Conservation (phyloP, 495 filamentous ascomycete species). For the Xylaria sp. region DNA sequence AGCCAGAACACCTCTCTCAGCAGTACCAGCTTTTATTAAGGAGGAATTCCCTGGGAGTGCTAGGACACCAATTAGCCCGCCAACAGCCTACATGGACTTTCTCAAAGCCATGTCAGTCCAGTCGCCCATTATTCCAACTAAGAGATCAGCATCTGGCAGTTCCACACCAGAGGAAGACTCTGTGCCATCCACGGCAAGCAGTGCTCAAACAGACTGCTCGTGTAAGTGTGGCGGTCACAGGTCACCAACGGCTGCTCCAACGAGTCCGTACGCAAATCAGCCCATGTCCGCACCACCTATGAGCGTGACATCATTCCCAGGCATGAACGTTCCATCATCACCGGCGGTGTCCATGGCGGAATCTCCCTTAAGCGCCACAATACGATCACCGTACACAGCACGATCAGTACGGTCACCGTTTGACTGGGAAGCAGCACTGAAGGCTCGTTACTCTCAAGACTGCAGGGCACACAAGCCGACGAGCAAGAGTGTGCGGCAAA, state of each 20-base stretch:
- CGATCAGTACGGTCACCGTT: conserved; percentile 63
- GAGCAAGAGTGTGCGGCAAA: conserved; percentile 59
- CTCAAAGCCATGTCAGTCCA: conserved; percentile 70
- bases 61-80: conserved; percentile 92
- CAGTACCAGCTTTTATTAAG: conserved; percentile 54
- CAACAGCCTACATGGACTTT: conserved; percentile 89
- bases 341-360: conserved; percentile 59
- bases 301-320: conserved; percentile 52
- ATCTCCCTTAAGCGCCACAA: conserved; percentile 52
- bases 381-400: conserved; percentile 58
- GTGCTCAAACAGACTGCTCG: conserved; percentile 58
- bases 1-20: conserved; percentile 58
- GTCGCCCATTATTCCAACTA: conserved; percentile 66
- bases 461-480: conserved; percentile 55
- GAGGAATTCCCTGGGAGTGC: conserved; percentile 45
- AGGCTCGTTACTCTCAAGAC: conserved; percentile 54
- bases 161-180: conserved; percentile 50
- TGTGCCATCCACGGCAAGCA: conserved; percentile 61
- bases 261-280: conserved; percentile 52
- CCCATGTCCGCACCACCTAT: conserved; percentile 67
- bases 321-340: conserved; percentile 66
- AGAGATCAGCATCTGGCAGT: conserved; percentile 45
- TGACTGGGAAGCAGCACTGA: conserved; percentile 66
- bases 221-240: conserved; percentile 61
- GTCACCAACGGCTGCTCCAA: conserved; percentile 41